These are phyloP conservation scores for Scheffersomyces lignicola DNA, from an alignment of 1,139 yeast genomes.

Conservation along the genomic window DNA sequence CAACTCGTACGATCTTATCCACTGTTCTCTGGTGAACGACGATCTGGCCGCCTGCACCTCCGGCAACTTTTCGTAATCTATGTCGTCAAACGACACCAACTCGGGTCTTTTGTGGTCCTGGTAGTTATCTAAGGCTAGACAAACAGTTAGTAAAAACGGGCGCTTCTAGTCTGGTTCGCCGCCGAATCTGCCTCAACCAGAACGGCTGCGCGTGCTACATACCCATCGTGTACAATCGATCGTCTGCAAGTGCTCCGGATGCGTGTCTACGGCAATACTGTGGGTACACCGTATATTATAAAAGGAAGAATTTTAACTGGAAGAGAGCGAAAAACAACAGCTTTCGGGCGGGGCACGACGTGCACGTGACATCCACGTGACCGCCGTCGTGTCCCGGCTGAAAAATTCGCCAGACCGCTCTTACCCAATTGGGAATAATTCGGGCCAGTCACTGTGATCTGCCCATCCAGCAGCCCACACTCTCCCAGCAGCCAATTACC, in stretches of 20 bases:
- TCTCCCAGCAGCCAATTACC: conserved; percentile 1
- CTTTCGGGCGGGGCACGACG: conserved; percentile 11
- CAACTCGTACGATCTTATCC: conserved; percentile 69
- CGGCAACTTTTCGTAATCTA: conserved; percentile 67
- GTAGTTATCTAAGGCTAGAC: conserved; percentile 40
- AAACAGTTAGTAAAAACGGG: no score
- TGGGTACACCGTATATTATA: no score
- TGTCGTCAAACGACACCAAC: conserved; percentile 79
- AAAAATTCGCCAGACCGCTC: not conserved
- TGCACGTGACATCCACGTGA: conserved; percentile 2
- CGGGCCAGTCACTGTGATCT: no score
- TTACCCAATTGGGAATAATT: not conserved
- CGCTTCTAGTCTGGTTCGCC: no score
- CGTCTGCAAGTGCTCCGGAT: no score
- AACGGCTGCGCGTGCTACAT: conserved; percentile 10
- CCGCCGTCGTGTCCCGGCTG: not conserved
- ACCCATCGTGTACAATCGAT: conserved; percentile 18
- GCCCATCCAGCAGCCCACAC: not conserved
- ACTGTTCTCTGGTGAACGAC: conserved; percentile 77
- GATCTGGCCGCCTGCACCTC: conserved; percentile 74
- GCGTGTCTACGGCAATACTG: no score
- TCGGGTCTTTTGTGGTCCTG: conserved; percentile 65
- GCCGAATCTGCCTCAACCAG: not conserved
- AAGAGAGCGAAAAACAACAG: conserved; percentile 5
- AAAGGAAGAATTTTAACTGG: conserved; percentile 20